Percentiles rank a stretch among this genome's conserved stretches.
These are phyloP conservation scores for Saitozyma podzolica DNA, from an alignment of 768 basidiomycete genomes.

Conservation along the genomic window DNA sequence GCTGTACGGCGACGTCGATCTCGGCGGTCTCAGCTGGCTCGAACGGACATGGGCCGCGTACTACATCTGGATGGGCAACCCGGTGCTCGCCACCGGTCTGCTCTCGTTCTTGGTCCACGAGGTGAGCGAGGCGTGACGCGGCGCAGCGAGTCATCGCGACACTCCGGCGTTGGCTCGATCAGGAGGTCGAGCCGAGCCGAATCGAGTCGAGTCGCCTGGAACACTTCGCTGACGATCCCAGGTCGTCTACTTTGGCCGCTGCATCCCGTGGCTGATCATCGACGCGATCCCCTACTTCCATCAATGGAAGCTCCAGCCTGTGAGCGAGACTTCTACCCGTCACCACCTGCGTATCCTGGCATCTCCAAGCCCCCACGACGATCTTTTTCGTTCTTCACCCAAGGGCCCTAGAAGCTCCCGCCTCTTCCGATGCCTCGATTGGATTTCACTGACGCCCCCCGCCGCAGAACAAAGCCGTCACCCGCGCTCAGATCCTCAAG, in stretches of 20 bases:
- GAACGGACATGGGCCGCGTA: constrained; percentile 78
- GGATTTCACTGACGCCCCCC: not conserved
- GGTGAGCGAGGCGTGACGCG: constrained; percentile 57
- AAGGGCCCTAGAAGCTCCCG: too few species aligned
- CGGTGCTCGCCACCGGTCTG: constrained; percentile 86
- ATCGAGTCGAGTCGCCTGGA: not conserved
- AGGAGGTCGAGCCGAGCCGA: not conserved
- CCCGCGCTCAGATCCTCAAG: constrained; percentile 82
- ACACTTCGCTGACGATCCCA: constrained; percentile 45
- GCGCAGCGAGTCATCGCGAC: constrained; percentile 1
- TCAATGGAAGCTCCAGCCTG: constrained; percentile 88
- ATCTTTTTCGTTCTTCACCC: too few species aligned
- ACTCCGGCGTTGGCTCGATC: not conserved
- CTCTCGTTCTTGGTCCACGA: constrained; percentile 93
- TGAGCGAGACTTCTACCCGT: constrained; percentile 33
- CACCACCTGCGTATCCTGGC: too few species aligned
- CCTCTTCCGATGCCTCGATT: not conserved
- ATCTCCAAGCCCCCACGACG: too few species aligned
- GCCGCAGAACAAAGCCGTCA: constrained; percentile 66
- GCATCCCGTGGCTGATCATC: constrained; percentile 88
- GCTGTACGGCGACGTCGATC: constrained; percentile 50
- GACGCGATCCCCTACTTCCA: constrained; percentile 92
- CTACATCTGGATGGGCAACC: constrained; percentile 85
- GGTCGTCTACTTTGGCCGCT: constrained; percentile 96
- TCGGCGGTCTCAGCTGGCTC: constrained; percentile 42